Percentiles rank a stretch among this genome's conserved stretches.
Evolutionary conservation across 1,284 basidiomycete genomes (phyloP).

Genomic region (Fomes fomentarius): DNA sequence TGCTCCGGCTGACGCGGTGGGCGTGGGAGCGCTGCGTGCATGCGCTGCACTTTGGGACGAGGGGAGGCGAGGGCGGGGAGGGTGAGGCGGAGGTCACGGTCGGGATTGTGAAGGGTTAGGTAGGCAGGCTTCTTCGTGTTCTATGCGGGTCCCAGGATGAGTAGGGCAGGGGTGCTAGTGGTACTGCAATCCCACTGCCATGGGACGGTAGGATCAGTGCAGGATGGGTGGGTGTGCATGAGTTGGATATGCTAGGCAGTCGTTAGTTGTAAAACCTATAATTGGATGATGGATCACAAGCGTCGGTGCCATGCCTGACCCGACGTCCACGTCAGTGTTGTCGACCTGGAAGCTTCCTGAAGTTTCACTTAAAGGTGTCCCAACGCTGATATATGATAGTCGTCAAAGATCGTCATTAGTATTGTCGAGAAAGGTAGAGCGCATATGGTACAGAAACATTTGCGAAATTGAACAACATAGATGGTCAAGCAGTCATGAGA

Average conservation of each 20-base stretch:
- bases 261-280: too few species aligned
- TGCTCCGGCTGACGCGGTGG: slow-evolving; percentile 73
- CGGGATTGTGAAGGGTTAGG: slow-evolving; percentile 43
- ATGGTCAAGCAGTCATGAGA: background rate
- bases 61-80: slow-evolving; percentile 33
- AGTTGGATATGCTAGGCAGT: background rate
- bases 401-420: background rate
- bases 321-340: too few species aligned
- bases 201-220: too few species aligned
- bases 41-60: slow-evolving; percentile 37
- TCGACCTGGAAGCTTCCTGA: too few species aligned
- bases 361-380: too few species aligned
- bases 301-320: too few species aligned
- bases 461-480: slow-evolving; percentile 3
- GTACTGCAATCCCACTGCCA: too few species aligned
- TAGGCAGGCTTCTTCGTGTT: too few species aligned
- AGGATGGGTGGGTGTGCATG: background rate
- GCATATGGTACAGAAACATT: slow-evolving; percentile 2
- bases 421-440: background rate
- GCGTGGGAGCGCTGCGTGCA: slow-evolving; percentile 65
- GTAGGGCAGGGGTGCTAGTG: background rate
- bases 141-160: too few species aligned
- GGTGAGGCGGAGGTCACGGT: slow-evolving; percentile 50
- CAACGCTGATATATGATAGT: too few species aligned
- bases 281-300: too few species aligned